phyloP scores from a whole-genome alignment of 495 filamentous ascomycete genomes.

The Hypomontagnella monticulosa region DNA sequence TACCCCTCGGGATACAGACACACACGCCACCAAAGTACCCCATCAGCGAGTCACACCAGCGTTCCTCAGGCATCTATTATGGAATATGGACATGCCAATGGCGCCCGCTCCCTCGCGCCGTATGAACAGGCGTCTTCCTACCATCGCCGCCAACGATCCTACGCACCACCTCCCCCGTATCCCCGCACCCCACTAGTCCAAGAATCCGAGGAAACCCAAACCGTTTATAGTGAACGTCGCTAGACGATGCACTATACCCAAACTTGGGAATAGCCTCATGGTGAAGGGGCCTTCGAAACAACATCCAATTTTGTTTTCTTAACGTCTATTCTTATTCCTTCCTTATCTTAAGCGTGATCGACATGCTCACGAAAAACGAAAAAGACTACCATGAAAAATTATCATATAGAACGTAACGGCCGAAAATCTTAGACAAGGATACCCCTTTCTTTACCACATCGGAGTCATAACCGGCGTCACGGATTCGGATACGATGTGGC shows the following conservation, averaged over 20 bases:
- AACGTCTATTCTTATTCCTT: too few relatives aligned
- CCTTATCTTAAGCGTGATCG: too few relatives aligned
- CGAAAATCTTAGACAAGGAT: neutral
- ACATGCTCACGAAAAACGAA: too few relatives aligned
- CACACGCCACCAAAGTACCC: conserved; percentile 49
- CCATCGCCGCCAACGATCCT: conserved; percentile 23
- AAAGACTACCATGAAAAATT: too few relatives aligned
- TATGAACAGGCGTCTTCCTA: conserved; percentile 13
- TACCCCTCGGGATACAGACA: conserved; percentile 41
- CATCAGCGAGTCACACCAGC: conserved; percentile 22
- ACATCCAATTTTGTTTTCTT: too few relatives aligned
- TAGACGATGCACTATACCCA: conserved; percentile 3
- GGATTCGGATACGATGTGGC: neutral
- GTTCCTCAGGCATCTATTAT: neutral
- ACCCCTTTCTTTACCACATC: conserved; percentile 12
- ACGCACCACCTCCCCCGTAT: conserved; percentile 15
- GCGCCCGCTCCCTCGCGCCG: neutral
- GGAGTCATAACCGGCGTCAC: neutral
- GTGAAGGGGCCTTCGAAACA: too few relatives aligned
- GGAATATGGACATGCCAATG: conserved; percentile 11
- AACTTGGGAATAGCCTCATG: too few relatives aligned
- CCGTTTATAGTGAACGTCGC: conserved; percentile 26
- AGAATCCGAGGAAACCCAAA: conserved; percentile 22
- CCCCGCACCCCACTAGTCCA: neutral
- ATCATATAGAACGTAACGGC: too few relatives aligned